These are phyloP conservation scores for Puccinia hordei DNA, from an alignment of 1,284 basidiomycete species.

Conservation along the genomic window DNA sequence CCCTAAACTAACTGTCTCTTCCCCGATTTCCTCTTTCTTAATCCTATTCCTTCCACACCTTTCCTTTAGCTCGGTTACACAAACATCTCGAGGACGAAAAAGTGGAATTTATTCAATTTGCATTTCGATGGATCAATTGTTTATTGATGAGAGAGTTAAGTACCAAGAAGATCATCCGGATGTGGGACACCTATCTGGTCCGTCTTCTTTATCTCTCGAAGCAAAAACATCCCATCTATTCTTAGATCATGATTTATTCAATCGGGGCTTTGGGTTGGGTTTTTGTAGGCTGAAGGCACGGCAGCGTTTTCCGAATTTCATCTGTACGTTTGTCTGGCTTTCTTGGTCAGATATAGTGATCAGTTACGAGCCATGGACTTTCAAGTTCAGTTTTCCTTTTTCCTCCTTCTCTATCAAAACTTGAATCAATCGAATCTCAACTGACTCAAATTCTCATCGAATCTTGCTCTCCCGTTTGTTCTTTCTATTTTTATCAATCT, in stretches of 20 bases:
- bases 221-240: background rate
- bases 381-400: constrained; percentile 68
- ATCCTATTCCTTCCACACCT: background rate
- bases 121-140: constrained; percentile 98
- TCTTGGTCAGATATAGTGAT: constrained; percentile 87
- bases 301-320: constrained; percentile 97
- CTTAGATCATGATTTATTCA: background rate
- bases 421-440: too few relatives aligned
- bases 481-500: too few relatives aligned
- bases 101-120: constrained; percentile 98
- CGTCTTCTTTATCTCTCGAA: constrained; percentile 57
- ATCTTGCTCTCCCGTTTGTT: too few relatives aligned
- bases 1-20: background rate
- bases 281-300: constrained; percentile 78
- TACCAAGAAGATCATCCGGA: constrained; percentile 88
- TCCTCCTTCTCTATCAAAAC: background rate
- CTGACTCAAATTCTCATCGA: too few relatives aligned
- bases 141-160: constrained; percentile 93
- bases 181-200: constrained; percentile 98
- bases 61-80: constrained; percentile 70
- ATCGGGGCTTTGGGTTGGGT: background rate
- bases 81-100: constrained; percentile 81
- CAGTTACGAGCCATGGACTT: constrained; percentile 91
- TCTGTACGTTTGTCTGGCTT: constrained; percentile 91
- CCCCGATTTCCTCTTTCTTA: background rate